Evolutionary conservation across 2,329 filamentous ascomycete genomes (phyloP), one percentile per base, ranked within the genome.

Genomic region (Tolypocladium nubicola): DNA sequence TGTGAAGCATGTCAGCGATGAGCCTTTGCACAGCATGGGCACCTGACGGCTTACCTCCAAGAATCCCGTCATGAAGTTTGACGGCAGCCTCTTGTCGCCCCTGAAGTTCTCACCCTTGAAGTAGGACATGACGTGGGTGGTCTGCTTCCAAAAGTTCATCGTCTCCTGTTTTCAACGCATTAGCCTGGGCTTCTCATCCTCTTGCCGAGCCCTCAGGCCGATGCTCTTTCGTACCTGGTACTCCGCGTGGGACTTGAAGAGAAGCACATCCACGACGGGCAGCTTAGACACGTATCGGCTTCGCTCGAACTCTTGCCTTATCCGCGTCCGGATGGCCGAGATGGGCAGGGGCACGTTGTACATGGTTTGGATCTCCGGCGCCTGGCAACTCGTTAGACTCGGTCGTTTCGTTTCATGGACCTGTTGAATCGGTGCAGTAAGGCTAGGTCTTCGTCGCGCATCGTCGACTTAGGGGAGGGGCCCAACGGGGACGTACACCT

Each of bases 111-210:
- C 92, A 66, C 86, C 82, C 71, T 92, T 86, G 82, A 97, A 99
- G 76, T 96, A 99, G 67, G 94, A 91, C 83, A 99, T 90, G 65
- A 99, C 83, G 73, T 99, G 94, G 62, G 89, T 89, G 61, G 92
- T 81, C 76, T 99, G 94, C 77, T 97, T 96, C 94, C 94, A 99
- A 81, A 89, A 99, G 79, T 99, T 99, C 80, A 99, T 85, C 56
- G 89, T 99, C 81, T 99, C 94, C 92, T 97, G 66, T 56, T 54
- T 41, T 52, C 59, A 57, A 52, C 39, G 45, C 93, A 64, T 49
- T 33, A 49, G 45, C 45, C 45, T 11, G 26, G 26, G 19, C 16
- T 30, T 9, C 45, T 2, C 9, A n/a, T 33, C 26, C 8, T n/a
- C 45, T 26, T 26, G 26, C 14, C 26, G 5, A 33, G 16, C 11